Base-by-base conservation (phyloP, 805 yeast genomes). In the Clavispora santaluciae region DNA sequence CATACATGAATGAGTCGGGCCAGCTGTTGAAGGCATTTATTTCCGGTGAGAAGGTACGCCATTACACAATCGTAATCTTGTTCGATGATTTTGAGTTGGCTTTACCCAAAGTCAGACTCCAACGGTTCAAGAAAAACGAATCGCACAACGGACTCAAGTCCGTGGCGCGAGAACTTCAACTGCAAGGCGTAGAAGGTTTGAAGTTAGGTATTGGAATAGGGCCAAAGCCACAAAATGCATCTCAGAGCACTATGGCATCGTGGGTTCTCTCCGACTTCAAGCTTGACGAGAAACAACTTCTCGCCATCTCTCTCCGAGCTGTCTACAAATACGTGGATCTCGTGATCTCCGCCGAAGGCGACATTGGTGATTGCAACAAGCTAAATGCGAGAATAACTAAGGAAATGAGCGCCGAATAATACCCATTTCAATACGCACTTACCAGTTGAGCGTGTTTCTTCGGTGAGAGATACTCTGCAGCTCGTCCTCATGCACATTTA, bases 121-220 rank as follows among this genome's bases (percentile, higher is more conserved):
- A 56, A 13, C 49, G 44, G n/a, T 50, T 61, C 38, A 64, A 61
- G 51, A 59, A 58, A 35, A 64, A 59, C 39, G 72, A 64, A 43
- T 62, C 70, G 3, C 74, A 68, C 45, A 66, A 66, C 39, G 74
- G 74, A 5, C 46, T 68, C 31, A 61, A 59, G 38, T 51, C 60
- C 10, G 44, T 64, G 12, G 36, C 38, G 7, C 35, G 42, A 2
- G 54, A 39, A 21, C 24, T 50, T 2, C 43, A 48, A 17, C 31
- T 41, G 12, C 30, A 28, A 21, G 43, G 41, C 15, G 15, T 45
- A 1, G 38, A 38, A 1, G 45, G 57, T 1, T 62, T 46, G 38
- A 68, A 66, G 45, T 49, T 68, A 15, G 72, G 70, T 0, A 46
- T 68, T 3, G 73, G 70, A 2, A 64, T 68, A 21, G 74, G 74